Evolutionary conservation across 2,329 filamentous ascomycete species (phyloP).

Genomic region (Colletotrichum destructivum): DNA sequence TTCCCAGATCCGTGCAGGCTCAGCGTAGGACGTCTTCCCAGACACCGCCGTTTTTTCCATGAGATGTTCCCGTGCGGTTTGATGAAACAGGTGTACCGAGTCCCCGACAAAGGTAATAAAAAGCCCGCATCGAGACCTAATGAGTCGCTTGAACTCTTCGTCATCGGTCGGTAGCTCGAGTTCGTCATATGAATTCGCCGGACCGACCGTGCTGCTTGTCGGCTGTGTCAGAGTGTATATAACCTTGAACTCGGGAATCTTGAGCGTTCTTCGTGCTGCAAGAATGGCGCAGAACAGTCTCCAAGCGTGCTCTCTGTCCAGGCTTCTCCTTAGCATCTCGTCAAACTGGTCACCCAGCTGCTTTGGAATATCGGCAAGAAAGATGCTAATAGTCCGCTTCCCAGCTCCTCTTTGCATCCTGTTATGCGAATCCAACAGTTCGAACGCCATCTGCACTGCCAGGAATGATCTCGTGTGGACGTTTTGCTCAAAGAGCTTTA

Average conservation of each 20-base stretch:
- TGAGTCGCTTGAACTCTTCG: background rate
- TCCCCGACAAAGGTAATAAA: background rate
- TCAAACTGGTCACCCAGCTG: background rate
- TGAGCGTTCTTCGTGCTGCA: background rate
- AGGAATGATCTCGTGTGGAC: constrained; percentile 12
- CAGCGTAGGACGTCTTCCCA: background rate
- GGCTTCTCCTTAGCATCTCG: background rate
- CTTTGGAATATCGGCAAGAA: background rate
- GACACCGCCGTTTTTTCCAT: background rate
- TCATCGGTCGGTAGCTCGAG: background rate
- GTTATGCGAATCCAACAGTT: background rate
- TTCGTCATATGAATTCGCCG: background rate
- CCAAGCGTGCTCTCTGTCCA: background rate
- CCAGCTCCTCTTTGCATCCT: constrained; percentile 1
- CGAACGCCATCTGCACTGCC: constrained; percentile 15
- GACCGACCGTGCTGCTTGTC: background rate
- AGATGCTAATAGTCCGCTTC: no score
- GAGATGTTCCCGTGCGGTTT: background rate
- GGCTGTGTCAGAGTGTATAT: background rate
- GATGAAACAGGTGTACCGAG: background rate
- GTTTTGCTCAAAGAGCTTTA: background rate
- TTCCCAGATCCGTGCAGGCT: background rate
- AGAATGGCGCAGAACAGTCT: background rate
- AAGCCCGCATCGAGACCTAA: background rate
- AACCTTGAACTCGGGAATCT: background rate